These are phyloP conservation scores for Vitis hybrid DNA, from an alignment of 177 flowering plant species.

Conservation along the genomic window DNA sequence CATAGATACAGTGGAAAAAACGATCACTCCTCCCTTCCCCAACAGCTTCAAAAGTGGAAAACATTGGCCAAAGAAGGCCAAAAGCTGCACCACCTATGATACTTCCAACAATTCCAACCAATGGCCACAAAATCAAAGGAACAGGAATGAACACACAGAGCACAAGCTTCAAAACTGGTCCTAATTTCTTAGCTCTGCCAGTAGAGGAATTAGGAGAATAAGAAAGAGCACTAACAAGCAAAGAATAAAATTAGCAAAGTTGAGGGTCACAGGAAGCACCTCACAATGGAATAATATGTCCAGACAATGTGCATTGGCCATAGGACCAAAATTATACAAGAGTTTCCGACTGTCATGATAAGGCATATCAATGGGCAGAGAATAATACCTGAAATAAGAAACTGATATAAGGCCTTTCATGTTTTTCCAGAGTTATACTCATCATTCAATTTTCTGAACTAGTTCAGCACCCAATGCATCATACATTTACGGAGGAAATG, in stretches of 20 bases:
- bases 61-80: constrained; percentile 75
- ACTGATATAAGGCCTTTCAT: neutral
- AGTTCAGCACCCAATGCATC: no score
- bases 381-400: constrained; percentile 55
- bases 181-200: constrained; percentile 68
- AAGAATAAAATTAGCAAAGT: neutral
- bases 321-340: constrained; percentile 72
- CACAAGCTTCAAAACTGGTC: constrained; percentile 78
- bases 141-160: constrained; percentile 45
- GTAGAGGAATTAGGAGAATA: constrained; percentile 16
- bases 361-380: constrained; percentile 83
- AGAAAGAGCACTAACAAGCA: constrained; percentile 1
- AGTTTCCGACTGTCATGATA: constrained; percentile 62
- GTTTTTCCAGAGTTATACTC: neutral
- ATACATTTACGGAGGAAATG: no score
- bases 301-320: constrained; percentile 70
- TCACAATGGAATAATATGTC: constrained; percentile 62
- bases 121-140: constrained; percentile 65
- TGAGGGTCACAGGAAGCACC: constrained; percentile 37
- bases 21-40: constrained; percentile 71
- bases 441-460: no score
- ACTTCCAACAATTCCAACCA: constrained; percentile 65
- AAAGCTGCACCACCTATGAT: constrained; percentile 70
- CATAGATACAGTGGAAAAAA: constrained; percentile 68
- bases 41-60: constrained; percentile 87